Evolutionary conservation across 768 basidiomycete genomes (phyloP).

Genomic region (Arthromyces matolae): DNA sequence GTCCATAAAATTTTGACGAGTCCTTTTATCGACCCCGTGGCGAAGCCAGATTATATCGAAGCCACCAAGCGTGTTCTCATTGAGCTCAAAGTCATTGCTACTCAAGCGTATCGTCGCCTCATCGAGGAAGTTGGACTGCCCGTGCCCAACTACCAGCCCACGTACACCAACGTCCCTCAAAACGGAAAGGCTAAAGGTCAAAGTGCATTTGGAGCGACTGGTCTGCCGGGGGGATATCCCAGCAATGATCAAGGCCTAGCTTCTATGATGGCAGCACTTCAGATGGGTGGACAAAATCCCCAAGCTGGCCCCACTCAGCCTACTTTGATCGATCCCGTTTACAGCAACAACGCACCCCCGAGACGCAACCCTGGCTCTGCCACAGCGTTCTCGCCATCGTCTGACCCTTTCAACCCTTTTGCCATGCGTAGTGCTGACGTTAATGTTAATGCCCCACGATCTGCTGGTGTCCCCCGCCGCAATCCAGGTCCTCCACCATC

Average conservation of each 20-base stretch:
- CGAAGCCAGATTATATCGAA: conserved; percentile 71
- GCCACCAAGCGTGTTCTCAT: conserved; percentile 89
- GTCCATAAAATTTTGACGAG: conserved; percentile 91
- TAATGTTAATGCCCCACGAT: conserved; percentile 43
- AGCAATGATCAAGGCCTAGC: conserved; percentile 82
- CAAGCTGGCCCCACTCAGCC: conserved; percentile 69
- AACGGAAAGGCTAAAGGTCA: conserved; percentile 61
- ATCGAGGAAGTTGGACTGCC: conserved; percentile 94
- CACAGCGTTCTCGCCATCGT: conserved; percentile 35
- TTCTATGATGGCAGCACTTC: conserved; percentile 90
- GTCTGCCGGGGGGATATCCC: conserved; percentile 75
- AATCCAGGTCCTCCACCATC: conserved; percentile 41
- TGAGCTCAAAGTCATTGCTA: conserved; percentile 88
- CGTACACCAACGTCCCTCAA: conserved; percentile 63
- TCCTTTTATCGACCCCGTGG: conserved; percentile 70
- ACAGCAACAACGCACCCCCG: conserved; percentile 38
- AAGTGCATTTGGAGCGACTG: conserved; percentile 62
- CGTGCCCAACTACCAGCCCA: conserved; percentile 82
- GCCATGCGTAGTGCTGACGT: conserved; percentile 43
- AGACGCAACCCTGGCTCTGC: conserved; percentile 35
- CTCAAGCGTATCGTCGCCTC: conserved; percentile 88
- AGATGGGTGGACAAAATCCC: conserved; percentile 86
- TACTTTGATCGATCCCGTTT: conserved; percentile 66
- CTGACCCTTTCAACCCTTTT: conserved; percentile 51
- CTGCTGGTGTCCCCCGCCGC: conserved; percentile 45